Evolutionary conservation across 1,139 yeast genomes (phyloP).

Genomic region (Kurtzmaniella natalensis): DNA sequence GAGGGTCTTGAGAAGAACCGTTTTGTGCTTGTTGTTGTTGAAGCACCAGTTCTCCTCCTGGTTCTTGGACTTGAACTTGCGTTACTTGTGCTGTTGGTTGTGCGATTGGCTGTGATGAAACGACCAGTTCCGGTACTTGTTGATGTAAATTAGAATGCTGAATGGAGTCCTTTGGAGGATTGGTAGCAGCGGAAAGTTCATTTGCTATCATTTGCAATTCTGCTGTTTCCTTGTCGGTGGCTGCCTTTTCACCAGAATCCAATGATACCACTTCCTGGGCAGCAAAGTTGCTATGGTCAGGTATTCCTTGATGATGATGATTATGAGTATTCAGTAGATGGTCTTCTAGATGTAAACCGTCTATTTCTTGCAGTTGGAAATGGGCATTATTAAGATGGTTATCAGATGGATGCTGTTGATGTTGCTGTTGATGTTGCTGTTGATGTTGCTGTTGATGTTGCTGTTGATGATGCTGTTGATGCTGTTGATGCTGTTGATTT

Average conservation of each 20-base stretch:
- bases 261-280: background rate
- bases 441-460: constrained; percentile 2
- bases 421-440: background rate
- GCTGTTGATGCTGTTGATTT: constrained; percentile 1
- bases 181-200: constrained; percentile 16
- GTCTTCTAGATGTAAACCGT: no score
- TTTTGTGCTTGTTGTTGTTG: background rate
- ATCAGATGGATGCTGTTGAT: background rate
- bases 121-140: background rate
- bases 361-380: no score
- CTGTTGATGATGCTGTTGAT: constrained; percentile 1
- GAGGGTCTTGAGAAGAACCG: no score
- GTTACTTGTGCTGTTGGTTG: background rate
- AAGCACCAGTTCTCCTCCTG: background rate
- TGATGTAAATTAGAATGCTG: background rate
- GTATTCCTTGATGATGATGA: background rate
- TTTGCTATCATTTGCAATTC: constrained; percentile 17
- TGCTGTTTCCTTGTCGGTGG: constrained; percentile 12
- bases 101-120: no score
- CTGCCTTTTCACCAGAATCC: background rate
- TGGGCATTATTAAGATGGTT: no score
- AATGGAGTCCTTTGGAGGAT: background rate
- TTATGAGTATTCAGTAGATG: no score
- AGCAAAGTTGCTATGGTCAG: background rate
- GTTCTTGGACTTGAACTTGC: background rate